Base-by-base conservation (phyloP, 257 asterid genomes). In the Handroanthus guayacan region DNA sequence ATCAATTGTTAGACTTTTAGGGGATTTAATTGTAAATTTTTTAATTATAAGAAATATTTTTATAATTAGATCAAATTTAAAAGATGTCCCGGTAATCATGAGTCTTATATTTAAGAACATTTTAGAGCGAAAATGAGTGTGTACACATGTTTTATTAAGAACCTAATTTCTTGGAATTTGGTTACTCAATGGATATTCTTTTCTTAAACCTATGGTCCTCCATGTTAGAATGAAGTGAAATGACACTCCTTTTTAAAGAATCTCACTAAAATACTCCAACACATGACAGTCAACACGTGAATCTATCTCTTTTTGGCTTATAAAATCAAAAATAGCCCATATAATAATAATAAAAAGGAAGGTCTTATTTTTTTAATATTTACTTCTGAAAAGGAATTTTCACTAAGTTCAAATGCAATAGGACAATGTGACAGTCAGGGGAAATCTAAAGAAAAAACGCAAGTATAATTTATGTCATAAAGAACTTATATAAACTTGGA, bases 201-300 rank as follows among this genome's bases (percentile, higher is more conserved):
- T 8, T 50, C 8, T 41, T 41, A 5, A 41, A 18, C 47, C 12
- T 48, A 74, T 82, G 86, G 86, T 82, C 83, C 86, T 80, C 69
- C 60, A 71, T 76, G 1, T 66, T 45, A 47, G 58, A 82, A 78
- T 71, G 62, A 55, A 78, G 68, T 75, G 78, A 75, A 75, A 13
- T 36, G 41, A 36, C 4, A 37, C 31, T 47, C 75, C 55, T 68
- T 82, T 70, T n/a, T 12, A 56, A 62, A 51, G 83, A 75, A 78
- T 78, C 81, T 78, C 31, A 82, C 72, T 78, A 75, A 69, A 82
- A 82, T 55, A 74, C 55, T 48, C 83, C 74, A 78, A 75, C 83
- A 64, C 75, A 69, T 82, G 86, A 41, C 82, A 41, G 61, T 56
- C 80, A 74, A 75, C 86, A 82, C 86, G 83, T 82, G 83, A 82